A percentile compares a stretch with the other conserved stretches of the same genome.
Evolutionary conservation across 2,329 filamentous ascomycete genomes (phyloP).

Genomic region (Penicillium sp.): DNA sequence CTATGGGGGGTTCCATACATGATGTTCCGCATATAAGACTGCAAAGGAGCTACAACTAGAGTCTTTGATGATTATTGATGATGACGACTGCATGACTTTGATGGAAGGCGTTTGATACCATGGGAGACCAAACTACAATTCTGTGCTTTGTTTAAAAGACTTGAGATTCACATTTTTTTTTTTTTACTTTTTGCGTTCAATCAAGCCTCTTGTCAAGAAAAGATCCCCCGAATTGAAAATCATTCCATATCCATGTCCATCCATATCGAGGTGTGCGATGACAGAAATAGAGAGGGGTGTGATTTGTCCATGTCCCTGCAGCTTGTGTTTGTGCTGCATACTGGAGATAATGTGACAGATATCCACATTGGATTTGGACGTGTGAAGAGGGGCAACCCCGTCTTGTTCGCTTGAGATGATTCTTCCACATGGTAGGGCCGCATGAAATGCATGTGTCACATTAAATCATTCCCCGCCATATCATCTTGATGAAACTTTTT

Average conservation of each 20-base stretch:
- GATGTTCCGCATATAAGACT: too few species aligned
- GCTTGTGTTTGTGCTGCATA: not conserved
- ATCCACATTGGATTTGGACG: not conserved
- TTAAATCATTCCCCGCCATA: conserved; percentile 14
- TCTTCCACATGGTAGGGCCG: not conserved
- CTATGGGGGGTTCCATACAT: not conserved
- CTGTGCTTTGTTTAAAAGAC: not conserved
- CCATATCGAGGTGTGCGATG: not conserved
- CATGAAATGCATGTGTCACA: not conserved
- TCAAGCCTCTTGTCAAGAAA: not conserved
- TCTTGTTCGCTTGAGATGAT: not conserved
- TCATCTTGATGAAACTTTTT: conserved; percentile 15
- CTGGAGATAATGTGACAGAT: not conserved
- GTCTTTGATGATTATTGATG: conserved; percentile 9
- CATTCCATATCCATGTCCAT: conserved; percentile 2
- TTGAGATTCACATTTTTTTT: conserved; percentile 6
- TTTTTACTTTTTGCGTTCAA: not conserved
- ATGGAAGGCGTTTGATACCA: conserved; percentile 5
- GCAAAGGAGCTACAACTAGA: not conserved
- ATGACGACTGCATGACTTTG: conserved; percentile 9
- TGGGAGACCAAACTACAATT: not conserved
- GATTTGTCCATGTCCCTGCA: not conserved
- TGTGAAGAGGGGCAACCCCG: not conserved
- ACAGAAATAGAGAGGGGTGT: not conserved
- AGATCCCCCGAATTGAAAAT: not conserved